A percentile compares a stretch with the other conserved stretches of the same genome.
Evolutionary conservation across 75 land plant species (phyloP).

Genomic region (Chamaecyparis obtusa): DNA sequence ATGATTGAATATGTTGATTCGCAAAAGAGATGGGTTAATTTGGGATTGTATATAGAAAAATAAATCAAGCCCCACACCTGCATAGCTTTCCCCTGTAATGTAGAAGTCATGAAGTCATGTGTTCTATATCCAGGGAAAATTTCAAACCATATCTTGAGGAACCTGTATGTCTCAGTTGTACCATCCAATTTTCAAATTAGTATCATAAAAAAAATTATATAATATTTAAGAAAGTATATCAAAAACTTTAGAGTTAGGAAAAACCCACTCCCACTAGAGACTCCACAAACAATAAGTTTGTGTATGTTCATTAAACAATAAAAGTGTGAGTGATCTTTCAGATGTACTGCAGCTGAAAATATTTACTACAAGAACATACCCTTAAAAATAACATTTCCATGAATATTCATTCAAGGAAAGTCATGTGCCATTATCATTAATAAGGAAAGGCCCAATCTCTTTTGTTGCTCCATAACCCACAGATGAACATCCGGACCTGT

Average conservation of each 20-base stretch:
- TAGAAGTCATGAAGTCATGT: constrained; percentile 48
- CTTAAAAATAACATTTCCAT: not conserved
- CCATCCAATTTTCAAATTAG: not conserved
- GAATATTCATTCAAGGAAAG: not conserved
- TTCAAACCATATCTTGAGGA: constrained; percentile 64
- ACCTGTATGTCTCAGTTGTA: constrained; percentile 61
- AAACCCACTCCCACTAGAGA: not conserved
- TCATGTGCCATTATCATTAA: too few relatives aligned
- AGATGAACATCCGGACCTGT: too few relatives aligned
- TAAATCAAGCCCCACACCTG: constrained; percentile 31
- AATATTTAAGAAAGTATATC: not conserved
- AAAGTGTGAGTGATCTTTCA: not conserved
- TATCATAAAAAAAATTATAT: too few relatives aligned
- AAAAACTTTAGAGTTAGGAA: too few relatives aligned
- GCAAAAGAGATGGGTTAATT: too few relatives aligned
- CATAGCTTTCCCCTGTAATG: constrained; percentile 22
- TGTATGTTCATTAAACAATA: not conserved
- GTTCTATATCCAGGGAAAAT: constrained; percentile 62
- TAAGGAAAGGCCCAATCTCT: too few relatives aligned
- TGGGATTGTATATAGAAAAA: too few relatives aligned
- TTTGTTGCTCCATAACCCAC: too few relatives aligned
- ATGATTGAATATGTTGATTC: not conserved
- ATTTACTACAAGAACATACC: too few relatives aligned
- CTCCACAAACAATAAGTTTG: not conserved
- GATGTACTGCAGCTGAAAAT: too few relatives aligned